phyloP scores from a whole-genome alignment of 768 basidiomycete species.

The Cytidiella melzeri region DNA sequence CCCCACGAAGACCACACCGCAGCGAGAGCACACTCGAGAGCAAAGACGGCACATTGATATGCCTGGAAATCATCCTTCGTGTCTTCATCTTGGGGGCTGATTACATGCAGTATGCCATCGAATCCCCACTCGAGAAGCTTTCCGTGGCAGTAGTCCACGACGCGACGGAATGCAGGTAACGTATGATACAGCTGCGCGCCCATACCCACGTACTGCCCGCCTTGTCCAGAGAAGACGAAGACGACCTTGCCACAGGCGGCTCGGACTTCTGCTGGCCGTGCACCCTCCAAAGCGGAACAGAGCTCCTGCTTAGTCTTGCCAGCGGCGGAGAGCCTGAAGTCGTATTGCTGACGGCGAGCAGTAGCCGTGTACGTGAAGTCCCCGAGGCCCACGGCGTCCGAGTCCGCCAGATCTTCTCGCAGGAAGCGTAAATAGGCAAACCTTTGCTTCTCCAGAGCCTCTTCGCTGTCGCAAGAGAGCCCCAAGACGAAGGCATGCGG shows the following conservation, averaged over 20 bases:
- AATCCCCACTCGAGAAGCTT: conserved; percentile 45
- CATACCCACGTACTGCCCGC: conserved; percentile 63
- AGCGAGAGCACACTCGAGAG: conserved; percentile 58
- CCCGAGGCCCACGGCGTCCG: conserved; percentile 23
- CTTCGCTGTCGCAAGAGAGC: conserved; percentile 52
- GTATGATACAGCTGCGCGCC: conserved; percentile 48
- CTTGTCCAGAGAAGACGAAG: conserved; percentile 75
- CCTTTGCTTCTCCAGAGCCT: conserved; percentile 43
- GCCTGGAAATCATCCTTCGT: conserved; percentile 32
- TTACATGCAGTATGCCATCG: conserved; percentile 40
- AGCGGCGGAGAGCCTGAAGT: conserved; percentile 45
- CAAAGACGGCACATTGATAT: conserved; percentile 50
- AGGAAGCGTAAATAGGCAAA: conserved; percentile 44
- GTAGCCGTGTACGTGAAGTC: conserved; percentile 66
- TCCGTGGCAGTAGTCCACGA: conserved; percentile 54
- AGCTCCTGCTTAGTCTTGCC: conserved; percentile 42
- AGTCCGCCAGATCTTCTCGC: conserved; percentile 19
- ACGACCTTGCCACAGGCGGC: conserved; percentile 29
- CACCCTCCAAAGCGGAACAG: conserved; percentile 34
- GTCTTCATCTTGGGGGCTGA: conserved; percentile 17
- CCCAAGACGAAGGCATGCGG: conserved; percentile 40
- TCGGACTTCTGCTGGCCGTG: conserved; percentile 20
- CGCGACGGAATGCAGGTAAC: conserved; percentile 39
- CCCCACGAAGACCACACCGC: conserved; percentile 69
- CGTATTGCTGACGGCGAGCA: conserved; percentile 53